Base-by-base conservation (phyloP, 345 rosid species). In the Punica granatum region DNA sequence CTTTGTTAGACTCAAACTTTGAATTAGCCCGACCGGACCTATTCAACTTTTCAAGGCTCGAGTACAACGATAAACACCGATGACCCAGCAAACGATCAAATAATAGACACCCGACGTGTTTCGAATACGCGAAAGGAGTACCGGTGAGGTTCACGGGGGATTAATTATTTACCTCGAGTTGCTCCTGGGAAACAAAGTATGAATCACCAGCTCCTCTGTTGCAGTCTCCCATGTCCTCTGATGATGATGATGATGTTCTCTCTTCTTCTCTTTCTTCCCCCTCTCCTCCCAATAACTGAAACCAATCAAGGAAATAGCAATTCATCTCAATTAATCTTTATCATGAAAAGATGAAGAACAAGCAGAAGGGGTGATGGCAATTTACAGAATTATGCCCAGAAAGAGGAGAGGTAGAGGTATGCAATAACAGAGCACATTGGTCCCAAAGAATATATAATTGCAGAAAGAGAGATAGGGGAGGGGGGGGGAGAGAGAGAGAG, bases 151-250 rank as follows among this genome's bases (percentile, higher is more conserved):
- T 51, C 58, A 10, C 23, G 12, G 58, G 7, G 5, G 6, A 37
- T 37, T 11, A 56, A 26, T 26, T 26, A 30, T 33, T 26, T 2
- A 56, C 61, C 61, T 56, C 34, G 61, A 30, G 61, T 56, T 72
- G 67, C 30, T 78, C 71, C 56, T 75, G 83, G 65, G 88, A 76
- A 70, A 65, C 69, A 19, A 10, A 14, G 61, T 23, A 53, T 21
- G 69, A 68, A 16, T 65, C 66, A 51, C 80, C 82, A 19, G 78
- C 78, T 49, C 70, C 82, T 73, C 81, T 64, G 71, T 72, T 82
- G 82, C 61, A 80, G 62, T 79, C 88, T 18, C 83, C 84, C 88
- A 85, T 85, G 59, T 67, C 68, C 32, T 28, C 3, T 30, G 33
- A n/a, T n/a, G n/a, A n/a, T n/a, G n/a, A n/a, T n/a, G n/a, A n/a